These are phyloP conservation scores for Myxozyma neotropica DNA, from an alignment of 805 yeast genomes.

Conservation along the genomic window DNA sequence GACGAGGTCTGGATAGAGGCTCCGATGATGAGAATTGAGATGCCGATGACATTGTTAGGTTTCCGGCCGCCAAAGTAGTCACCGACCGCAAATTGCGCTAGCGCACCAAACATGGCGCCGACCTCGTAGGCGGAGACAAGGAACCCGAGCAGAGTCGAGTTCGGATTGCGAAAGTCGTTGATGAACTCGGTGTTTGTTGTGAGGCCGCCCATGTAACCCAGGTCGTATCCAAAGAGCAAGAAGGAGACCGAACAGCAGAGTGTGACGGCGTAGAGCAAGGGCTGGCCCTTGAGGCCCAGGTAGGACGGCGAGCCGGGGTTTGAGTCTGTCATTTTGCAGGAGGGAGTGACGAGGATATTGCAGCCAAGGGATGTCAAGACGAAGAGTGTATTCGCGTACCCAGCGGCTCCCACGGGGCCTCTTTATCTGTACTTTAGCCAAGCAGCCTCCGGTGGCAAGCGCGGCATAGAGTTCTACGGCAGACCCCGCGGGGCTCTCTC, in stretches of 20 bases:
- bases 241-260: slow-evolving; percentile 24
- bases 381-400: no score
- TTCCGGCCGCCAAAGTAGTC: slow-evolving; percentile 62
- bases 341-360: no score
- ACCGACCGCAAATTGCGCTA: slow-evolving; percentile 59
- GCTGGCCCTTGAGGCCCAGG: slow-evolving; percentile 22
- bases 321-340: no score
- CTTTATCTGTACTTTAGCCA: no score
- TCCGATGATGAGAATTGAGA: slow-evolving; percentile 59
- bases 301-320: slow-evolving; percentile 18
- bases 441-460: no score
- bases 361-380: no score
- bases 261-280: slow-evolving; percentile 27
- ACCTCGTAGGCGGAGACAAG: slow-evolving; percentile 54
- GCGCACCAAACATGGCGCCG: slow-evolving; percentile 71
- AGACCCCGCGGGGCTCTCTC: no score
- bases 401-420: no score
- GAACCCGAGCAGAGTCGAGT: slow-evolving; percentile 40
- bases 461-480: no score
- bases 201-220: slow-evolving; percentile 80
- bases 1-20: slow-evolving; percentile 66
- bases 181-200: slow-evolving; percentile 56
- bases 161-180: slow-evolving; percentile 22
- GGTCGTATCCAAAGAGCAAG: slow-evolving; percentile 67
- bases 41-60: slow-evolving; percentile 54